phyloP scores from a whole-genome alignment of 2,329 filamentous ascomycete species.

The Cercospora sp. region DNA sequence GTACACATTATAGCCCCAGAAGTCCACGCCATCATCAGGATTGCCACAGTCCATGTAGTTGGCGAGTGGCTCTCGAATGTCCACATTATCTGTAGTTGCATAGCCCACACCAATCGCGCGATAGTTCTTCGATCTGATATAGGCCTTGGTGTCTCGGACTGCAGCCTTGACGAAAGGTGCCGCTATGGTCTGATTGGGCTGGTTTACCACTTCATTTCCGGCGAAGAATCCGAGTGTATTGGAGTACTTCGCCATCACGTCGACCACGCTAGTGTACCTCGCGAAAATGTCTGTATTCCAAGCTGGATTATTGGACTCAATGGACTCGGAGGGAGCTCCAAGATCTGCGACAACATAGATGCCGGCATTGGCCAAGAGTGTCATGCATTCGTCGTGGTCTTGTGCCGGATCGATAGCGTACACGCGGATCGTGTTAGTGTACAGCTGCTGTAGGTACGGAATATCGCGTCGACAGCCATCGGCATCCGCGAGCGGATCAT shows the following conservation, averaged over 20 bases:
- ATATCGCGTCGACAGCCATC: slow-evolving; percentile 78
- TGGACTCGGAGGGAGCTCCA: slow-evolving; percentile 73
- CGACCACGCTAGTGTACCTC: slow-evolving; percentile 81
- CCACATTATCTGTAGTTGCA: slow-evolving; percentile 87
- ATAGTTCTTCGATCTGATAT: slow-evolving; percentile 78
- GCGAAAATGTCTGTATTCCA: slow-evolving; percentile 78
- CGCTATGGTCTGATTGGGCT: slow-evolving; percentile 79
- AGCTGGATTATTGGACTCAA: slow-evolving; percentile 73
- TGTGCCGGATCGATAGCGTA: slow-evolving; percentile 82
- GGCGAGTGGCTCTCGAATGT: slow-evolving; percentile 78
- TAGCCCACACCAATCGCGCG: slow-evolving; percentile 87
- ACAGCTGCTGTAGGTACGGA: slow-evolving; percentile 71
- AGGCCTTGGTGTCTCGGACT: slow-evolving; percentile 89
- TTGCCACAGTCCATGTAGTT: slow-evolving; percentile 93
- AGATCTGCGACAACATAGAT: slow-evolving; percentile 96
- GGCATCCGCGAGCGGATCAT: slow-evolving; percentile 77
- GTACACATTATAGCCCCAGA: slow-evolving; percentile 99
- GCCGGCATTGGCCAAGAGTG: slow-evolving; percentile 73
- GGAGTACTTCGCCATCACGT: slow-evolving; percentile 75
- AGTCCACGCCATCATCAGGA: slow-evolving; percentile 71
- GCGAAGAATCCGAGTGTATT: slow-evolving; percentile 98
- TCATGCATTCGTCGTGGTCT: slow-evolving; percentile 84
- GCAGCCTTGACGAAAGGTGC: slow-evolving; percentile 96
- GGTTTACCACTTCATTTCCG: slow-evolving; percentile 94
- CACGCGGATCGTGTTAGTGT: slow-evolving; percentile 90